Percentiles rank a stretch among this genome's conserved stretches.
Conservation (phyloP, 306 rosid genomes). For the Rubus parviflorus region DNA sequence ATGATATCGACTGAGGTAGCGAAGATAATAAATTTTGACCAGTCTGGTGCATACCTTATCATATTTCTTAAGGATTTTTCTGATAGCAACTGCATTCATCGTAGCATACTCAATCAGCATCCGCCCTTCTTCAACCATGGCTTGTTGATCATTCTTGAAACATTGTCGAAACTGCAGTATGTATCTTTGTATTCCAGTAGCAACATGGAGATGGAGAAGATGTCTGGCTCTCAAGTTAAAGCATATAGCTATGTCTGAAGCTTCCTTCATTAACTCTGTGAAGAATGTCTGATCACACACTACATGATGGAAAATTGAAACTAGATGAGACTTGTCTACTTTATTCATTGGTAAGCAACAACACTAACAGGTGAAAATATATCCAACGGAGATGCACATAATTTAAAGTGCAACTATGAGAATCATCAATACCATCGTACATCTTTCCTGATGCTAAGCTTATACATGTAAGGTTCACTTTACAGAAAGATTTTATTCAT, state of each 20-base stretch:
- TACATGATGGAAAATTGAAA: slow-evolving; percentile 28
- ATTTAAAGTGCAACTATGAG: neutral
- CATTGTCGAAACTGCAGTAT: slow-evolving; percentile 50
- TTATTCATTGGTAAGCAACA: neutral
- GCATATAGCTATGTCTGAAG: slow-evolving; percentile 63
- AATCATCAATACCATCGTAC: neutral
- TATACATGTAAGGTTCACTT: neutral
- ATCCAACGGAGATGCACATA: neutral
- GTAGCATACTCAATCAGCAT: slow-evolving; percentile 73
- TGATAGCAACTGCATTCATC: slow-evolving; percentile 82
- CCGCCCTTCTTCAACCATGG: slow-evolving; percentile 64
- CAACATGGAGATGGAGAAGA: slow-evolving; percentile 78
- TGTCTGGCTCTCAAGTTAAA: slow-evolving; percentile 72
- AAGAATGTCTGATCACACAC: slow-evolving; percentile 78
- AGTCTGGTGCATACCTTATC: slow-evolving; percentile 62
- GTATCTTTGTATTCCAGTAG: slow-evolving; percentile 74
- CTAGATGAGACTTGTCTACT: slow-evolving; percentile 2
- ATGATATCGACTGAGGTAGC: slow-evolving; percentile 7
- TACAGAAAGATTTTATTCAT: neutral
- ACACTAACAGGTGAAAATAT: neutral
- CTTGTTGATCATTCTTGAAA: slow-evolving; percentile 59
- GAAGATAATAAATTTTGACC: slow-evolving; percentile 1
- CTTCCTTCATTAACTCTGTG: slow-evolving; percentile 84
- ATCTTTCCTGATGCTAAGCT: neutral
- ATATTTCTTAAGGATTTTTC: slow-evolving; percentile 92